phyloP scores from a whole-genome alignment of 768 basidiomycete species.

The Leccinum barrowsii region DNA sequence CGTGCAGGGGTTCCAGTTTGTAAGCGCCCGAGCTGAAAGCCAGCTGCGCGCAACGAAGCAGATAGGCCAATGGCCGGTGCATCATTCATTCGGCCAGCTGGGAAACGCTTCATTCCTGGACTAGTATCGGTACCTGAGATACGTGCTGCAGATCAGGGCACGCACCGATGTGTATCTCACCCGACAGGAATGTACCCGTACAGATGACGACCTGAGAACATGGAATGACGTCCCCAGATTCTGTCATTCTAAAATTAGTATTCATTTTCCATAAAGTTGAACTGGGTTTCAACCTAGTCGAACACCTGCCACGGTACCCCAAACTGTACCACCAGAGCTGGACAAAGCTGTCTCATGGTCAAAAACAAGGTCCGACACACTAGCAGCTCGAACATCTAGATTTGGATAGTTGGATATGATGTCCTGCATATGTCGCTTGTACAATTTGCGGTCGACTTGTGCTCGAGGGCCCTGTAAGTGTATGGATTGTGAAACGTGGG shows the following conservation, averaged over 20 bases:
- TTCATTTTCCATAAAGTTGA: not conserved
- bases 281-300: constrained; percentile 48
- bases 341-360: constrained; percentile 39
- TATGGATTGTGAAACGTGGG: not conserved
- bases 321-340: constrained; percentile 26
- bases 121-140: not conserved
- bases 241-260: constrained; percentile 34
- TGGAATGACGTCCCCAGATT: constrained; percentile 66
- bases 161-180: constrained; percentile 85
- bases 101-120: constrained; percentile 65
- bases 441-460: constrained; percentile 82
- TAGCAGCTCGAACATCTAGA: constrained; percentile 66
- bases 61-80: constrained; percentile 73
- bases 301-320: constrained; percentile 62
- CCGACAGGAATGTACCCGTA: constrained; percentile 88
- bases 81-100: constrained; percentile 75
- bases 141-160: not conserved
- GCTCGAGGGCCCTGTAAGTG: constrained; percentile 75
- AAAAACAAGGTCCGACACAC: constrained; percentile 76
- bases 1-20: constrained; percentile 89
- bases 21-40: constrained; percentile 78
- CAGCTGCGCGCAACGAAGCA: constrained; percentile 65
- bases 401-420: constrained; percentile 62
- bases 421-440: constrained; percentile 80
- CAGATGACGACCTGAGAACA: constrained; percentile 85